A percentile compares a stretch with the other conserved stretches of the same genome.
These are phyloP conservation scores for Emericellopsis cladophorae DNA, from an alignment of 2,329 filamentous ascomycete species.

Conservation along the genomic window DNA sequence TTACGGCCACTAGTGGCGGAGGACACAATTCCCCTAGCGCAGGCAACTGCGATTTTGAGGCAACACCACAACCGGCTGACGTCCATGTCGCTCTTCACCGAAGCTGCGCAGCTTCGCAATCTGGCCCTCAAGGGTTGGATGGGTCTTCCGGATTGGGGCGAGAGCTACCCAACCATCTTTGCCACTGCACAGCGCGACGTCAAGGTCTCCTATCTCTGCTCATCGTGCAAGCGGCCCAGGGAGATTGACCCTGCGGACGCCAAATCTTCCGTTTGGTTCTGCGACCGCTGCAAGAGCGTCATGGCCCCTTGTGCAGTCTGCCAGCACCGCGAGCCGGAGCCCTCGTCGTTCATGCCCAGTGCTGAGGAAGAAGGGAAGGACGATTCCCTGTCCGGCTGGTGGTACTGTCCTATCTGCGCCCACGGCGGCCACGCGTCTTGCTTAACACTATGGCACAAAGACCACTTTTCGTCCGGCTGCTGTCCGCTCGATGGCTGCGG, in stretches of 20 bases:
- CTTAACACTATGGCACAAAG: conserved; percentile 43
- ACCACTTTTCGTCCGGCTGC: conserved; percentile 37
- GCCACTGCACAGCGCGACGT: conserved; percentile 40
- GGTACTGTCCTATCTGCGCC: conserved; percentile 49
- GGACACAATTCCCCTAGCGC: conserved; percentile 39
- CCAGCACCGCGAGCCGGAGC: conserved; percentile 36
- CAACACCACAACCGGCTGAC: conserved; percentile 49
- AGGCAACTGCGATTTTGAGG: conserved; percentile 41
- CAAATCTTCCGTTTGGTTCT: conserved; percentile 39
- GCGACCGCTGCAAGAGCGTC: conserved; percentile 37
- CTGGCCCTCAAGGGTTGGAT: conserved; percentile 47
- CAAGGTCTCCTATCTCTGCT: conserved; percentile 39
- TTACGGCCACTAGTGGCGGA: conserved; percentile 43
- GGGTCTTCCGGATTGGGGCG: conserved; percentile 36
- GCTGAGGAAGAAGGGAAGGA: conserved; percentile 12
- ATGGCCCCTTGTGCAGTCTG: conserved; percentile 49
- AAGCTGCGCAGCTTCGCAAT: conserved; percentile 49
- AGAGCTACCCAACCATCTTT: conserved; percentile 41
- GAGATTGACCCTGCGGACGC: conserved; percentile 34
- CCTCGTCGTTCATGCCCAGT: conserved; percentile 21
- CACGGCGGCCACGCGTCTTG: conserved; percentile 52
- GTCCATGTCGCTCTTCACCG: conserved; percentile 45
- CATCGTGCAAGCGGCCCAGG: conserved; percentile 41
- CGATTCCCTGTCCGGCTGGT: conserved; percentile 35
- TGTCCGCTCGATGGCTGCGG: conserved; percentile 54